phyloP scores from a whole-genome alignment of 352 stramenopile species.

The Globisporangium okanoganense region DNA sequence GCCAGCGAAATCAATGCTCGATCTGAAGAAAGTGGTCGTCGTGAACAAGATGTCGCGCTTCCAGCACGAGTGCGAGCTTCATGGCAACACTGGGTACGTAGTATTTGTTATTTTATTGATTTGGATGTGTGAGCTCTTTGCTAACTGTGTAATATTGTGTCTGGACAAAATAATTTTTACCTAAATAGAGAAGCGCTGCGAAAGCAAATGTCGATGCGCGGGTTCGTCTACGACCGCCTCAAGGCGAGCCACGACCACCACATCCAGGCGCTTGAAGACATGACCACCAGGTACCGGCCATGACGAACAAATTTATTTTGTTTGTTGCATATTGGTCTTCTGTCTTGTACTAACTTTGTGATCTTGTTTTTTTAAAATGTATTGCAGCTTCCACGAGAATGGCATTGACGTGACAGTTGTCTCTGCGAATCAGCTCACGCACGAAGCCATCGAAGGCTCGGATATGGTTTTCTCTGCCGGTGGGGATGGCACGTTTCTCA shows the following conservation, averaged over 20 bases:
- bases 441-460: slow-evolving; percentile 69
- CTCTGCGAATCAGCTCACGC: slow-evolving; percentile 71
- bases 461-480: slow-evolving; percentile 87
- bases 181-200: slow-evolving; percentile 75
- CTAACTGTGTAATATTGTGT: slow-evolving; percentile 8
- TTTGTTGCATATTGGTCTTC: too few species aligned
- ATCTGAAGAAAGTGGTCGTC: slow-evolving; percentile 80
- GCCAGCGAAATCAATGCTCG: slow-evolving; percentile 40
- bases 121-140: not conserved
- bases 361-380: not conserved
- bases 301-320: too few species aligned
- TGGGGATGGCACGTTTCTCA: slow-evolving; percentile 85
- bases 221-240: slow-evolving; percentile 83
- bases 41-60: slow-evolving; percentile 88
- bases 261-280: slow-evolving; percentile 80
- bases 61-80: slow-evolving; percentile 79
- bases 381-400: slow-evolving; percentile 58
- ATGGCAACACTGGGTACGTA: slow-evolving; percentile 74
- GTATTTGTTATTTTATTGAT: not conserved
- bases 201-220: slow-evolving; percentile 90
- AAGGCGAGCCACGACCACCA: slow-evolving; percentile 87
- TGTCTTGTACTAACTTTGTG: not conserved
- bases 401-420: slow-evolving; percentile 71
- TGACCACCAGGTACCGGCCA: slow-evolving; percentile 49
- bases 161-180: not conserved